Percentiles rank a stretch among this genome's conserved stretches.
These are phyloP conservation scores for Phalaenopsis hybrid DNA, from an alignment of 116 monocot genomes.

Conservation along the genomic window DNA sequence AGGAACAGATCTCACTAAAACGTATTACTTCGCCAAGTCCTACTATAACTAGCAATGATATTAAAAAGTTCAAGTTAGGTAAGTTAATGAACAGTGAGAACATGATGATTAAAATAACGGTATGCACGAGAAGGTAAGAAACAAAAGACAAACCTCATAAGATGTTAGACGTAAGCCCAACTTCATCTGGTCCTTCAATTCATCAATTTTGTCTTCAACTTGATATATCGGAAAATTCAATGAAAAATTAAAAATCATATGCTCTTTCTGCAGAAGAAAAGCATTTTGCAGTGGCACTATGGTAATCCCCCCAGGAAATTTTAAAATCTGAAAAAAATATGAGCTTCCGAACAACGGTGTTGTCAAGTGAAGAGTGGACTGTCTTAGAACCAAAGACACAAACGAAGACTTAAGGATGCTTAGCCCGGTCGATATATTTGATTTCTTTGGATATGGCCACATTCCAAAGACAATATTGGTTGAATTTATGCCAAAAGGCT, in stretches of 20 bases:
- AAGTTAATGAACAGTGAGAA: neutral
- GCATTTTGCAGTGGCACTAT: conserved; percentile 71
- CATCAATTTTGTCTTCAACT: conserved; percentile 53
- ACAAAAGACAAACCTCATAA: conserved; percentile 56
- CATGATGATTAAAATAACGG: neutral
- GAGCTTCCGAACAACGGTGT: conserved; percentile 75
- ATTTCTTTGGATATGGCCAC: conserved; percentile 57
- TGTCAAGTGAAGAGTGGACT: conserved; percentile 63
- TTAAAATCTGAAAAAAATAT: conserved; percentile 73
- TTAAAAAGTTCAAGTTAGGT: neutral
- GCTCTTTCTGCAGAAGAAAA: conserved; percentile 77
- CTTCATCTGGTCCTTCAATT: conserved; percentile 83
- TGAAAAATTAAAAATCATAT: conserved; percentile 77
- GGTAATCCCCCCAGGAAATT: conserved; percentile 92
- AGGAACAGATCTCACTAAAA: too few relatives aligned
- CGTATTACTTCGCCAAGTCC: too few relatives aligned
- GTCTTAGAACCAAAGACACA: conserved; percentile 50
- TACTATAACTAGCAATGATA: neutral
- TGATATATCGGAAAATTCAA: conserved; percentile 79
- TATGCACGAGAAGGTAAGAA: neutral
- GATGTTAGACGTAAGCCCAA: conserved; percentile 63
- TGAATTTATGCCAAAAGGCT: conserved; percentile 58
- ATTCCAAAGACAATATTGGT: conserved; percentile 85
- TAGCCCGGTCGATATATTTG: conserved; percentile 50
- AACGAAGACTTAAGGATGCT: conserved; percentile 77